phyloP scores from a whole-genome alignment of 202 grass and related monocot genomes.

The Elaeis oleifera region DNA sequence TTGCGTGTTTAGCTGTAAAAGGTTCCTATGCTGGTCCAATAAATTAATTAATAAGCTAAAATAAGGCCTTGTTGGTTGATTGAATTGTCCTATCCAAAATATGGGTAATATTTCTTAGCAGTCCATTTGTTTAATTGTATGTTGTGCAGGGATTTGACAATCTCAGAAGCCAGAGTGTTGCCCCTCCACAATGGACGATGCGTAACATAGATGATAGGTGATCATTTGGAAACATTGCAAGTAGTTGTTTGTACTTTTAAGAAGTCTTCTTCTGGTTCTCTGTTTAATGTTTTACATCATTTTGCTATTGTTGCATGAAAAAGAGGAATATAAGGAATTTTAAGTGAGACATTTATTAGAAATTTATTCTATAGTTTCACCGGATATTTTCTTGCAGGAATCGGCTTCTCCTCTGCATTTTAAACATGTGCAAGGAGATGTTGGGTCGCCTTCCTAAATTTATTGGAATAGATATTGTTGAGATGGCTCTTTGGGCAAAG shows the following conservation, averaged over 20 bases:
- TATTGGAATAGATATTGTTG: constrained; percentile 75
- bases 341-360: too few relatives aligned
- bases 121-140: constrained; percentile 1
- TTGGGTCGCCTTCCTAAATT: constrained; percentile 81
- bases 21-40: neutral
- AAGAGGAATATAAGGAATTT: neutral
- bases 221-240: constrained; percentile 11
- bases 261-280: neutral
- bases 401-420: constrained; percentile 62
- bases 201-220: constrained; percentile 98
- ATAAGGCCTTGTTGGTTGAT: too few relatives aligned
- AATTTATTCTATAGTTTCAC: neutral
- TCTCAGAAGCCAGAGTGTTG: constrained; percentile 85
- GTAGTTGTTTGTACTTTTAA: neutral
- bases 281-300: neutral
- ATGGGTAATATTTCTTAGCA: neutral
- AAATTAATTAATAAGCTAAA: too few relatives aligned
- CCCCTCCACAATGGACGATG: constrained; percentile 97
- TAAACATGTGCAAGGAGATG: constrained; percentile 83
- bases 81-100: too few relatives aligned
- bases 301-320: neutral
- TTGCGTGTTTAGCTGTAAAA: neutral
- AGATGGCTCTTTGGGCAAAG: constrained; percentile 99
- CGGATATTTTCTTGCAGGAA: constrained; percentile 40
- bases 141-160: constrained; percentile 82